Evolutionary conservation across 2,329 filamentous ascomycete species (phyloP).

Genomic region (Lizonia empirigonia): DNA sequence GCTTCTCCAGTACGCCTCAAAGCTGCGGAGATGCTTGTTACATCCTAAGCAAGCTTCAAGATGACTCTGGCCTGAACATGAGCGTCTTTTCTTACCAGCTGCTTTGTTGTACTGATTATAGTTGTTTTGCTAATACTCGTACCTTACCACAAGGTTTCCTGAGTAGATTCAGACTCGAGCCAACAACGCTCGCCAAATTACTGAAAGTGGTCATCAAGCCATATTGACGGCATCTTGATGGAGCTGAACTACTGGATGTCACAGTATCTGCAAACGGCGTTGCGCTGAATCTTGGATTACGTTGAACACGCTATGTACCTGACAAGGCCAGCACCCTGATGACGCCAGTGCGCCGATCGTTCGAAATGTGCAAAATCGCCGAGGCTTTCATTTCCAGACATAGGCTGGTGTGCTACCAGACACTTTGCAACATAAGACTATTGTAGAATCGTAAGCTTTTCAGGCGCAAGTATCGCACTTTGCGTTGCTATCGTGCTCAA

Average conservation of each 20-base stretch:
- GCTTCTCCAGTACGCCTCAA: neutral
- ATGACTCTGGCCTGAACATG: neutral
- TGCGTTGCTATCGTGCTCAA: neutral
- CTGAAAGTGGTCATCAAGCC: neutral
- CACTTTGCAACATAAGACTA: neutral
- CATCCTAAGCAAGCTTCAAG: neutral
- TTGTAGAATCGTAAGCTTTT: neutral
- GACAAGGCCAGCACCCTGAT: constrained; percentile 16
- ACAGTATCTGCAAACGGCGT: constrained; percentile 12
- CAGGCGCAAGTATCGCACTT: too few relatives aligned
- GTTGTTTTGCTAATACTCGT: neutral
- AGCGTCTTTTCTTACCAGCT: neutral
- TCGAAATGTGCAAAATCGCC: constrained; percentile 8
- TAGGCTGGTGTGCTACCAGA: too few relatives aligned
- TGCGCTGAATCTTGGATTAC: constrained; percentile 10
- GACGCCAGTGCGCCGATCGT: constrained; percentile 18
- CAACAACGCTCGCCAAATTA: neutral
- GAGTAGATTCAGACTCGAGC: neutral
- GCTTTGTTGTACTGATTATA: neutral
- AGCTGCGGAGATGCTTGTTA: neutral
- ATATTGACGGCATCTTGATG: neutral
- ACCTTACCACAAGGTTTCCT: neutral
- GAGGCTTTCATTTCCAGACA: neutral
- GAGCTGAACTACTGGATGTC: neutral
- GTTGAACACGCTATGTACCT: constrained; percentile 19